A percentile compares a stretch with the other conserved stretches of the same genome.
phyloP scores from a whole-genome alignment of 2,329 filamentous ascomycete genomes.

The Talaromyces funiculosus region DNA sequence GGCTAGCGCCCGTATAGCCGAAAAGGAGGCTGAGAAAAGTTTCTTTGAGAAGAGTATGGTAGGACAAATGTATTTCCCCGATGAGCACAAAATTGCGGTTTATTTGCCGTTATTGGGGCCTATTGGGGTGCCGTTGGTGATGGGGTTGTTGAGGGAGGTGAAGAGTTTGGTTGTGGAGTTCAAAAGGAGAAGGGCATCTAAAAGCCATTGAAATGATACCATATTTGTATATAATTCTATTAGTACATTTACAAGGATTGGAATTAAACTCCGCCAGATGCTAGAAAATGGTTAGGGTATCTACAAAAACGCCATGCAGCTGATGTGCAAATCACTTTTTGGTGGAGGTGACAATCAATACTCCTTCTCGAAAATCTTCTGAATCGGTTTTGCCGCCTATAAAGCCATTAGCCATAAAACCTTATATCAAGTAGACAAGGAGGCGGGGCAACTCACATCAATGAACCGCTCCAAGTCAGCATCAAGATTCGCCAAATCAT shows the following conservation, averaged over 20 bases:
- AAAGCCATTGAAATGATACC: neutral
- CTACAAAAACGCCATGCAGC: conserved; percentile 5
- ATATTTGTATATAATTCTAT: neutral
- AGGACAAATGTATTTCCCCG: conserved; percentile 94
- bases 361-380: conserved; percentile 76
- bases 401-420: conserved; percentile 14
- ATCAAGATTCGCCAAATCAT: conserved; percentile 85
- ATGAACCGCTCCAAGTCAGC: conserved; percentile 91
- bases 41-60: conserved; percentile 99
- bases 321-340: neutral
- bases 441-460: conserved; percentile 60
- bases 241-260: neutral
- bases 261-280: neutral
- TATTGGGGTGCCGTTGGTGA: conserved; percentile 79
- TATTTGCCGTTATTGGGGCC: conserved; percentile 89
- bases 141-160: conserved; percentile 77
- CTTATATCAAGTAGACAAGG: neutral
- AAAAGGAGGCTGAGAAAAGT: conserved; percentile 81
- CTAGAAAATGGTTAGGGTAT: neutral
- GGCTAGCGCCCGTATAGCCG: conserved; percentile 74
- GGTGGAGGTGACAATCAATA: conserved; percentile 29
- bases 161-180: conserved; percentile 45
- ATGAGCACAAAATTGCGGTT: conserved; percentile 96
- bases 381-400: conserved; percentile 80
- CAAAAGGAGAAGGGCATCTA: conserved; percentile 22